A percentile compares a stretch with the other conserved stretches of the same genome.
These are phyloP conservation scores for Tetrapisispora taiwanensis DNA, from an alignment of 805 yeast genomes.

Conservation along the genomic window DNA sequence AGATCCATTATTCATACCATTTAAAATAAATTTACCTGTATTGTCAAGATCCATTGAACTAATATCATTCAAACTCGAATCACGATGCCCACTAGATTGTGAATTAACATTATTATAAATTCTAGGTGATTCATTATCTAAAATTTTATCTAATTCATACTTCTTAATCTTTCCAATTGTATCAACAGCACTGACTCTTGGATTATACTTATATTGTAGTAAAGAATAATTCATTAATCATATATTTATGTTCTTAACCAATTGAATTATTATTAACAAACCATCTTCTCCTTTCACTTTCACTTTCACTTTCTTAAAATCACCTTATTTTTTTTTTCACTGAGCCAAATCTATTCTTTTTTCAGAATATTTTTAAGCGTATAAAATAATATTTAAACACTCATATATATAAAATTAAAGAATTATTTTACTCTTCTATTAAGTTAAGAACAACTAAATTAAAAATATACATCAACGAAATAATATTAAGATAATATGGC, in stretches of 20 bases:
- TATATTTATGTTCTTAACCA: too few relatives aligned
- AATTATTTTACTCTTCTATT: too few relatives aligned
- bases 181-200: constrained; percentile 4
- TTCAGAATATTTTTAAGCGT: too few relatives aligned
- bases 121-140: constrained; percentile 9
- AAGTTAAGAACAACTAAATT: too few relatives aligned
- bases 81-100: background rate
- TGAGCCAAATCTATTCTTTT: too few relatives aligned
- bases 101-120: constrained; percentile 1
- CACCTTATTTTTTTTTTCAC: too few relatives aligned
- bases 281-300: too few relatives aligned
- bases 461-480: too few relatives aligned
- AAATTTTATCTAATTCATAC: constrained; percentile 14
- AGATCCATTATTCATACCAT: constrained; percentile 28
- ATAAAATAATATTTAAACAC: too few relatives aligned
- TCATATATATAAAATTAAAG: too few relatives aligned
- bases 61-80: constrained; percentile 1
- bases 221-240: constrained; percentile 2
- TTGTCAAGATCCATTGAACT: constrained; percentile 17
- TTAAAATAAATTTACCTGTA: constrained; percentile 12
- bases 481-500: constrained; percentile 7
- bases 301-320: too few relatives aligned
- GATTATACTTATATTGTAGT: constrained; percentile 9
- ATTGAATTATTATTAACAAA: too few relatives aligned
- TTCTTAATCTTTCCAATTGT: constrained; percentile 7